These are phyloP conservation scores for Ogataea minuta DNA, from an alignment of 805 yeast species.

Conservation along the genomic window DNA sequence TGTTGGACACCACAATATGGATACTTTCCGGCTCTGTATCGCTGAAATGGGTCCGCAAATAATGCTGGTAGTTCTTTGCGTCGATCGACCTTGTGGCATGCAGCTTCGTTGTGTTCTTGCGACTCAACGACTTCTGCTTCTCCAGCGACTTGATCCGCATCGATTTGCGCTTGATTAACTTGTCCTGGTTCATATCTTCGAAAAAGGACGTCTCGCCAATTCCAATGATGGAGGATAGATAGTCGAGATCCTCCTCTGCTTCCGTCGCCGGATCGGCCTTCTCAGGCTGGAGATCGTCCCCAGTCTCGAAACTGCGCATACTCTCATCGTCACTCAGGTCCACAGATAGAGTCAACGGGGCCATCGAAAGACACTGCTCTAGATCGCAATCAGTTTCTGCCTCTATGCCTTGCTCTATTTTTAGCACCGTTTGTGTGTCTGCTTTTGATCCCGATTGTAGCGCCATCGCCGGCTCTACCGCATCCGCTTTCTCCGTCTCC, in stretches of 20 bases:
- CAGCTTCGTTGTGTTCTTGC: conserved; percentile 25
- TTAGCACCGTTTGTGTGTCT: neutral
- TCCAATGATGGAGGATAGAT: conserved; percentile 39
- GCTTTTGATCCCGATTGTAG: neutral
- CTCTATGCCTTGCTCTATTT: neutral
- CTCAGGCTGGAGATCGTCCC: conserved; percentile 14
- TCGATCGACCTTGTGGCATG: conserved; percentile 9
- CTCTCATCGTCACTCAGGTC: conserved; percentile 17
- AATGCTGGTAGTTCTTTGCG: conserved; percentile 19
- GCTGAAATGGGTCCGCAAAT: conserved; percentile 15
- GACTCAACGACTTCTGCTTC: conserved; percentile 34
- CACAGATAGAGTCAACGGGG: neutral
- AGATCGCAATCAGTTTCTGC: neutral
- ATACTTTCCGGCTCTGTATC: conserved; percentile 18
- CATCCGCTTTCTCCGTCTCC: no score
- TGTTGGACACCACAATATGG: conserved; percentile 13
- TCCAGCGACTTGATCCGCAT: conserved; percentile 38
- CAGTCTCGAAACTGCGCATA: conserved; percentile 16
- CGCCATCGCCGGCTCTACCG: neutral
- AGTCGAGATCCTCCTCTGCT: conserved; percentile 35
- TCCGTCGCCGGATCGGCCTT: conserved; percentile 1
- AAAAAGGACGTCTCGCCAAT: conserved; percentile 41
- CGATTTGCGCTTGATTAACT: conserved; percentile 31
- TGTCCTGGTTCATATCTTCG: conserved; percentile 27
- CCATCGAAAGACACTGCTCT: neutral